Conservation (phyloP, 495 filamentous ascomycete genomes). For the Cryomyces antarcticus region DNA sequence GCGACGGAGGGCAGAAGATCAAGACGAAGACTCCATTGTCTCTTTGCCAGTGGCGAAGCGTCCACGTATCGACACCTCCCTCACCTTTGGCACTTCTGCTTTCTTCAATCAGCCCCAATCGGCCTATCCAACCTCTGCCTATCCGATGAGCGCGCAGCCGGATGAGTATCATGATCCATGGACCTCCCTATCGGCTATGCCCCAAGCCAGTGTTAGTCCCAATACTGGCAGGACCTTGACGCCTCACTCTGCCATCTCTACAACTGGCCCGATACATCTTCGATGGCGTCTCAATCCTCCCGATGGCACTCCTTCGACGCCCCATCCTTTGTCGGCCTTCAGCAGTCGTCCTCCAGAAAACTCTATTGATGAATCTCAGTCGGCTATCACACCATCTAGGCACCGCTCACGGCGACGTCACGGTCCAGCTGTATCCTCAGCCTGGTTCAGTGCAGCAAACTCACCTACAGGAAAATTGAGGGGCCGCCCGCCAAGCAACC, state of each 20-base stretch:
- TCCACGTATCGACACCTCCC: conserved; percentile 45
- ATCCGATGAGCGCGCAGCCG: conserved; percentile 39
- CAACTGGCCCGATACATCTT: conserved; percentile 17
- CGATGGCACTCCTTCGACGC: conserved; percentile 37
- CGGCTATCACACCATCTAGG: conserved; percentile 42
- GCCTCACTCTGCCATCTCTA: conserved; percentile 14
- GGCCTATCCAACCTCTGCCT: conserved; percentile 37
- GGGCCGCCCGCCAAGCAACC: conserved; percentile 69
- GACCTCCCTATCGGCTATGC: conserved; percentile 14
- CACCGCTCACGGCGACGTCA: conserved; percentile 47
- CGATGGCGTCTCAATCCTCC: conserved; percentile 21
- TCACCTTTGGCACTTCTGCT: conserved; percentile 15
- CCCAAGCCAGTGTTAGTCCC: conserved; percentile 7
- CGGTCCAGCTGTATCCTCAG: conserved; percentile 84
- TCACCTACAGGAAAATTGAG: conserved; percentile 53
- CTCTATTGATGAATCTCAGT: conserved; percentile 39
- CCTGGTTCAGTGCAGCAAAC: conserved; percentile 59
- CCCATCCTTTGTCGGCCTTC: conserved; percentile 67
- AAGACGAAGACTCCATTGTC: conserved; percentile 33
- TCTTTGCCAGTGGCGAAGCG: conserved; percentile 31
- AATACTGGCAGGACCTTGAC: conserved; percentile 4
- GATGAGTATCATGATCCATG: conserved; percentile 24
- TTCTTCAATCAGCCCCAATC: conserved; percentile 36
- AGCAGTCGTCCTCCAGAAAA: conserved; percentile 24
- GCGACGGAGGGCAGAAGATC: conserved; percentile 62